Evolutionary conservation across 1,284 basidiomycete species (phyloP).

Genomic region (Gastroboletus turbinatus): DNA sequence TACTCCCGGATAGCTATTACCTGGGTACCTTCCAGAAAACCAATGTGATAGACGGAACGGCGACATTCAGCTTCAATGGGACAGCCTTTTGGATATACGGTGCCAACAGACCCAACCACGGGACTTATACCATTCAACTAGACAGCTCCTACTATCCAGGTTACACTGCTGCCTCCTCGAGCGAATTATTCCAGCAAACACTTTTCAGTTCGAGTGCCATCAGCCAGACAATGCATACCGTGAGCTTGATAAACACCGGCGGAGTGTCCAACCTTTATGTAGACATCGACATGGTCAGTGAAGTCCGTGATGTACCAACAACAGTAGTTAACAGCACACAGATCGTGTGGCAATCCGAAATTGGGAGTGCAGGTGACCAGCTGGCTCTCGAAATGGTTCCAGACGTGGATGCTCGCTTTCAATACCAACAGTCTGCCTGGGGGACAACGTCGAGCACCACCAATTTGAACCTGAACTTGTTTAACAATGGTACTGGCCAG

Average conservation of each 20-base stretch:
- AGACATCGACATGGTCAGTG: slow-evolving; percentile 36
- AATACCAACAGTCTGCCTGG: slow-evolving; percentile 25
- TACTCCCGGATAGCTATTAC: slow-evolving; percentile 26
- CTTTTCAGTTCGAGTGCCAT: slow-evolving; percentile 30
- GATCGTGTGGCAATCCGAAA: slow-evolving; percentile 32
- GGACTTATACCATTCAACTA: slow-evolving; percentile 32
- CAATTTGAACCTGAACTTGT: slow-evolving; percentile 22
- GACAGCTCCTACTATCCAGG: slow-evolving; percentile 19
- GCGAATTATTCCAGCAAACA: slow-evolving; percentile 25
- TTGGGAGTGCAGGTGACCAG: slow-evolving; percentile 19
- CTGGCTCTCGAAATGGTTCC: slow-evolving; percentile 20
- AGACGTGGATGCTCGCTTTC: slow-evolving; percentile 27
- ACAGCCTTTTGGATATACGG: slow-evolving; percentile 36
- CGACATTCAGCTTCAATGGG: slow-evolving; percentile 37
- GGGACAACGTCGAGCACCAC: slow-evolving; percentile 10
- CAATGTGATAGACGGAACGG: slow-evolving; percentile 22
- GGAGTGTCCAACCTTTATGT: slow-evolving; percentile 15
- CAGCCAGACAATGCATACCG: slow-evolving; percentile 25
- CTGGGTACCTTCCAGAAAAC: slow-evolving; percentile 32
- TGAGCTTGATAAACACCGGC: slow-evolving; percentile 32
- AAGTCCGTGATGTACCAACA: background rate
- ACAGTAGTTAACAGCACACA: slow-evolving; percentile 1
- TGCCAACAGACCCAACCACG: slow-evolving; percentile 32
- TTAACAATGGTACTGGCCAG: slow-evolving; percentile 32
- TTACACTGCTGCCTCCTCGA: slow-evolving; percentile 12